phyloP scores from a whole-genome alignment of 768 basidiomycete genomes.

The Bullera alba region DNA sequence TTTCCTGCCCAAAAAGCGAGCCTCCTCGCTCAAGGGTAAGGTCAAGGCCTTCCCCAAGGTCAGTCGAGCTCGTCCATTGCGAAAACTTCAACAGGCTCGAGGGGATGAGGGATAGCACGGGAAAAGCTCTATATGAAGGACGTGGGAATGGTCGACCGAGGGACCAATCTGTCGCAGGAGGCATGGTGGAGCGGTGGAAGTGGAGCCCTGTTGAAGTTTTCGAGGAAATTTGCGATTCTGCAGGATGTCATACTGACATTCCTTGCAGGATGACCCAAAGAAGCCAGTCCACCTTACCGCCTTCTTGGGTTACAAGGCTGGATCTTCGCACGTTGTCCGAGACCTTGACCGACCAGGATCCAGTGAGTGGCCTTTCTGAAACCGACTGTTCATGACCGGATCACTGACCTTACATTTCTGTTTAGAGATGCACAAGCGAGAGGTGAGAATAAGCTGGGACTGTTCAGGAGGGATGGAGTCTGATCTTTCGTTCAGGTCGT shows the following conservation, averaged over 20 bases:
- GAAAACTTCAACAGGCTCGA: background rate
- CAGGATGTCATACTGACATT: too few relatives aligned
- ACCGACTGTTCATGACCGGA: background rate
- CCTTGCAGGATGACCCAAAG: slow-evolving; percentile 99
- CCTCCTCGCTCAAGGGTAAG: slow-evolving; percentile 95
- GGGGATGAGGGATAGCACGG: background rate
- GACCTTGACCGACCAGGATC: slow-evolving; percentile 99
- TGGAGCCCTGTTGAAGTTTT: background rate
- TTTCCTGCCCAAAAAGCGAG: slow-evolving; percentile 78
- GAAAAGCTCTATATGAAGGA: background rate
- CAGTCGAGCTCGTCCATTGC: slow-evolving; percentile 29
- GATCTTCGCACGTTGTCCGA: slow-evolving; percentile 98
- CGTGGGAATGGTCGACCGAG: slow-evolving; percentile 1
- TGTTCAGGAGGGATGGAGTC: too few relatives aligned
- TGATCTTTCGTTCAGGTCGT: too few relatives aligned
- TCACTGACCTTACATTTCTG: background rate
- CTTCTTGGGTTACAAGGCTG: slow-evolving; percentile 98
- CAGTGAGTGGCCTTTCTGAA: slow-evolving; percentile 59
- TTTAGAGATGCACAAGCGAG: slow-evolving; percentile 99
- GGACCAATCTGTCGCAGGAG: background rate
- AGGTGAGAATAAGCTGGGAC: too few relatives aligned
- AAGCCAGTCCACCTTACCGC: slow-evolving; percentile 98
- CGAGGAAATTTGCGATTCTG: too few relatives aligned
- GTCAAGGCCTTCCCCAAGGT: slow-evolving; percentile 99
- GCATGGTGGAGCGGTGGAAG: background rate